Conservation (phyloP, 1,284 basidiomycete species). For the Bjerkandera adusta region DNA sequence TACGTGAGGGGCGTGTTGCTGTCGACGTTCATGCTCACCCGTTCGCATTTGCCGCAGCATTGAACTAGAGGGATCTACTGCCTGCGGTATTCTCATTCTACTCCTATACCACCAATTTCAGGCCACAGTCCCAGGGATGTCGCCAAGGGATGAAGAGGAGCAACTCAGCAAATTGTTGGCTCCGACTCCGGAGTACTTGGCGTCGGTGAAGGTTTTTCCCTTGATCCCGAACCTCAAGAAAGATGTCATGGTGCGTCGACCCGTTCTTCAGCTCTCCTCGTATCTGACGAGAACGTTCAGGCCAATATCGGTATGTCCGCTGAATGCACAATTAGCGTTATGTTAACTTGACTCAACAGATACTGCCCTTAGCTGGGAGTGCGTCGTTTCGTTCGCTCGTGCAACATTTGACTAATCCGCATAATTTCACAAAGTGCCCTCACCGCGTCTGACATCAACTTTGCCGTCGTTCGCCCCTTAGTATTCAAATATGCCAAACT, state of each 20-base stretch:
- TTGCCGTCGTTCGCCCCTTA: conserved; percentile 77
- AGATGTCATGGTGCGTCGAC: conserved; percentile 60
- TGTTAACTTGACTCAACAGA: conserved; percentile 45
- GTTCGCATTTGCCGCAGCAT: too few relatives aligned
- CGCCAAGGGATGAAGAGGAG: conserved; percentile 28
- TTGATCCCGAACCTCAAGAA: conserved; percentile 68
- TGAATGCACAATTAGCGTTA: neutral
- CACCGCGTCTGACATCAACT: conserved; percentile 82
- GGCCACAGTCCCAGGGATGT: too few relatives aligned
- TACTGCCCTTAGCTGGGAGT: conserved; percentile 81
- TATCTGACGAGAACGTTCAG: conserved; percentile 39
- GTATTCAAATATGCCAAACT: conserved; percentile 77
- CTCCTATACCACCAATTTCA: too few relatives aligned
- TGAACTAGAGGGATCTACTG: too few relatives aligned
- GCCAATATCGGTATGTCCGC: conserved; percentile 38
- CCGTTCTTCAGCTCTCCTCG: neutral
- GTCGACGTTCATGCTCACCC: too few relatives aligned
- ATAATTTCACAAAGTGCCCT: conserved; percentile 51
- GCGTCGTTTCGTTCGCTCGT: conserved; percentile 10
- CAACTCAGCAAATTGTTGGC: conserved; percentile 38
- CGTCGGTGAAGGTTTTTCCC: conserved; percentile 71
- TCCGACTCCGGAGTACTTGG: conserved; percentile 53
- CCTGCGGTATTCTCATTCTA: too few relatives aligned
- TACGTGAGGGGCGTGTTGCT: too few relatives aligned
- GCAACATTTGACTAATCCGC: neutral